phyloP scores from a whole-genome alignment of 2,329 filamentous ascomycete genomes.

The Dothiorella sarmentorum region DNA sequence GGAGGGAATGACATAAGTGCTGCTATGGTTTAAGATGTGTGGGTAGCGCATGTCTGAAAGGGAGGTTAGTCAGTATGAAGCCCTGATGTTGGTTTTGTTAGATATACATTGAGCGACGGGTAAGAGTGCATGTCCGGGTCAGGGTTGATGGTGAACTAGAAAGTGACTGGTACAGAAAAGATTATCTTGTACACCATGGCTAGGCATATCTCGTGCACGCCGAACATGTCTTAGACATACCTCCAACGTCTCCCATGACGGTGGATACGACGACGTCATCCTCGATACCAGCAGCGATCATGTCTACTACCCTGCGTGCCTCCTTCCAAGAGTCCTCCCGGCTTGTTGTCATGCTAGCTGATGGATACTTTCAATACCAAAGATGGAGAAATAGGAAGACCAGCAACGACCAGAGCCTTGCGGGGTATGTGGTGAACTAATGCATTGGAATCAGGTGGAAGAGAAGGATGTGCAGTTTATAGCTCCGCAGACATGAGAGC shows the following conservation, averaged over 20 bases:
- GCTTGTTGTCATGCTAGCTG: background rate
- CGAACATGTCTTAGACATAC: background rate
- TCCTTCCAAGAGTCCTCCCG: background rate
- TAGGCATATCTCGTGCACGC: no score
- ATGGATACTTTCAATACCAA: background rate
- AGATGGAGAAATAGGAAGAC: background rate
- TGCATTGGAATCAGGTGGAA: background rate
- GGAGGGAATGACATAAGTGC: slow-evolving; percentile 2
- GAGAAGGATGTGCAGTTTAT: background rate
- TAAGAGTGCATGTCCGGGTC: background rate
- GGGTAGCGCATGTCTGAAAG: slow-evolving; percentile 1
- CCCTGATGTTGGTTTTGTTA: no score
- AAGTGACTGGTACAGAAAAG: background rate
- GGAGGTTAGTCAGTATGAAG: background rate
- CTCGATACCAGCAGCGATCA: background rate
- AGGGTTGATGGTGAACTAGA: background rate
- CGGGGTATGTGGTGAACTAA: background rate
- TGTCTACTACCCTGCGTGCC: background rate
- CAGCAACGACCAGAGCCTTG: background rate
- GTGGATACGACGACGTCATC: background rate
- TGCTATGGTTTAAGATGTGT: slow-evolving; percentile 10
- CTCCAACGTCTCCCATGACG: background rate
- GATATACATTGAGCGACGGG: background rate
- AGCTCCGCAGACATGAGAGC: background rate
- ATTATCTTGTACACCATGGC: no score